Percentiles rank a stretch among this genome's conserved stretches.
These are phyloP conservation scores for Aplosporella prunicola DNA, from an alignment of 2,329 filamentous ascomycete genomes.

Conservation along the genomic window DNA sequence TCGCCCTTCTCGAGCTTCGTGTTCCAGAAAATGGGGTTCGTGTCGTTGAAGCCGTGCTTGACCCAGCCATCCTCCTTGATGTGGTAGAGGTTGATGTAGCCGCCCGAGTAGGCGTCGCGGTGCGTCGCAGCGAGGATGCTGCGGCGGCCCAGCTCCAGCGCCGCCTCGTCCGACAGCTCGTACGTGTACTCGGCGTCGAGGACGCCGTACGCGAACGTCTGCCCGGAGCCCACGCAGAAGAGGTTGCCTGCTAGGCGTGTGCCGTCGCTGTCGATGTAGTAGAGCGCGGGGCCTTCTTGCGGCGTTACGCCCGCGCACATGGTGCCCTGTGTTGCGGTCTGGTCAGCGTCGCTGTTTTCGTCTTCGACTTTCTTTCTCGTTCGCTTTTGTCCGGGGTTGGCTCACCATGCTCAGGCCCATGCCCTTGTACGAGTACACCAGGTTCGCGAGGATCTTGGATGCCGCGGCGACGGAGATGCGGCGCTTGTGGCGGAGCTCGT, in stretches of 20 bases:
- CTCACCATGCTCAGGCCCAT: conserved; percentile 86
- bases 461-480: conserved; percentile 96
- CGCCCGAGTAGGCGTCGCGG: conserved; percentile 96
- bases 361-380: too few relatives aligned
- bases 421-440: conserved; percentile 97
- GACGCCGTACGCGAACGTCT: conserved; percentile 98
- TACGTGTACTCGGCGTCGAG: conserved; percentile 92
- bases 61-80: conserved; percentile 99
- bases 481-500: conserved; percentile 98
- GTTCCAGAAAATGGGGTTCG: conserved; percentile 99
- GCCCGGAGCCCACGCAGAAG: conserved; percentile 95
- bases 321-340: conserved; percentile 51
- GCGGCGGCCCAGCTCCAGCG: conserved; percentile 78
- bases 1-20: conserved; percentile 98
- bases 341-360: too few relatives aligned
- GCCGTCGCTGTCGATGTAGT: conserved; percentile 98
- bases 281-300: conserved; percentile 90
- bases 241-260: conserved; percentile 87
- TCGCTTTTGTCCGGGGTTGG: too few relatives aligned
- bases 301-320: conserved; percentile 98
- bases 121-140: conserved; percentile 95
- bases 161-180: conserved; percentile 77
- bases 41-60: conserved; percentile 96
- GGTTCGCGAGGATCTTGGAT: conserved; percentile 95
- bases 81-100: conserved; percentile 97